phyloP scores from a whole-genome alignment of 2,329 filamentous ascomycete species.

The Periconia sp. region DNA sequence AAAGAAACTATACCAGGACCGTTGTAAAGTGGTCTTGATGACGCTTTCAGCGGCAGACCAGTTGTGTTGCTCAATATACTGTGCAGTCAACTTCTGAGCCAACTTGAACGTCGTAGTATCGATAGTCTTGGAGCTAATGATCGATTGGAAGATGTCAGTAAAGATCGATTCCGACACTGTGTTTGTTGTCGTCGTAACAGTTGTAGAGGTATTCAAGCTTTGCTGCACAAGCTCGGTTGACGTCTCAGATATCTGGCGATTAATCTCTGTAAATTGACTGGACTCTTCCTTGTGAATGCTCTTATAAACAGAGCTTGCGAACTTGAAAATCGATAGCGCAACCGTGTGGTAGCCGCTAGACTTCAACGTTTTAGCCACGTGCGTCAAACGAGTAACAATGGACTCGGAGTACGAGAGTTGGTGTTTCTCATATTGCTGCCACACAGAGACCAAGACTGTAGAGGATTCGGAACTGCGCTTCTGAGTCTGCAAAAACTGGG shows the following conservation, averaged over 20 bases:
- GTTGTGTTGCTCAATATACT: conserved; percentile 51
- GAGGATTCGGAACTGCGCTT: conserved; percentile 50
- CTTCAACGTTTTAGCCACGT: conserved; percentile 51
- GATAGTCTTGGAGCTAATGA: conserved; percentile 44
- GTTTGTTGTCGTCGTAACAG: conserved; percentile 39
- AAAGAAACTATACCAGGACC: conserved; percentile 52
- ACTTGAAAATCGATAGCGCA: conserved; percentile 53
- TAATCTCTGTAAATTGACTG: conserved; percentile 46
- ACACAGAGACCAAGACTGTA: conserved; percentile 49
- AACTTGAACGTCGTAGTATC: conserved; percentile 47
- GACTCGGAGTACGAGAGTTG: conserved; percentile 45
- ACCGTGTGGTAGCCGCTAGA: conserved; percentile 47
- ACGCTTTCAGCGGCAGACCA: conserved; percentile 51
- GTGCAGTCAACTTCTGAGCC: conserved; percentile 42
- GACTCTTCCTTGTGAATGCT: conserved; percentile 39
- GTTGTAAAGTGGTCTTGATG: conserved; percentile 49
- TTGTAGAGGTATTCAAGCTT: conserved; percentile 28
- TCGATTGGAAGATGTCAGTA: conserved; percentile 48
- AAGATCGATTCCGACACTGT: conserved; percentile 46
- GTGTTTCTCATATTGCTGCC: conserved; percentile 53
- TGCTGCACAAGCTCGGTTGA: conserved; percentile 49
- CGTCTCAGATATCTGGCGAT: conserved; percentile 42
- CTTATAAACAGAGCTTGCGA: conserved; percentile 38
- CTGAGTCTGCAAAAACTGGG: conserved; percentile 50
- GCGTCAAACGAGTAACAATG: conserved; percentile 35